phyloP scores from a whole-genome alignment of 179 eudicot species.

The Spinacia oleracea region DNA sequence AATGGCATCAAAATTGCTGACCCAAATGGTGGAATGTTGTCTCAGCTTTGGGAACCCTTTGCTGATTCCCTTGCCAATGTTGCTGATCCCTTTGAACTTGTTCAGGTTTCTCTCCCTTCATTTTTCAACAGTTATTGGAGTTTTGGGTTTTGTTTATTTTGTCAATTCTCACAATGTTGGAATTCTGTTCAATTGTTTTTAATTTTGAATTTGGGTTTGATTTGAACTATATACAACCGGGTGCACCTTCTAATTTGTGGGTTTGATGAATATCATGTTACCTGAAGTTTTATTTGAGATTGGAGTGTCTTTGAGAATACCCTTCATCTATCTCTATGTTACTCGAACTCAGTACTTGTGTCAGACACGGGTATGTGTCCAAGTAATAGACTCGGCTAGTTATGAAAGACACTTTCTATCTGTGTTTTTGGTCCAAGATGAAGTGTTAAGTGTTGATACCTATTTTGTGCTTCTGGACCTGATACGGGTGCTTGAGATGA shows the following conservation, averaged over 20 bases:
- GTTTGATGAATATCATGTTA: not conserved
- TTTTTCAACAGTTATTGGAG: not conserved
- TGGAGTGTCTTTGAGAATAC: not conserved
- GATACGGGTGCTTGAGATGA: no score
- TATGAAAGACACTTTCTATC: no score
- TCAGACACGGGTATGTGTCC: no score
- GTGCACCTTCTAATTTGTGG: no score
- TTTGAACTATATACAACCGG: no score
- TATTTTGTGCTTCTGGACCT: no score
- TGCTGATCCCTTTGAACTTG: slow-evolving; percentile 48
- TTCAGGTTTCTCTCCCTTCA: slow-evolving; percentile 44
- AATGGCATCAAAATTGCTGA: slow-evolving; percentile 94
- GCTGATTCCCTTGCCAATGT: slow-evolving; percentile 80
- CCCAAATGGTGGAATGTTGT: slow-evolving; percentile 80
- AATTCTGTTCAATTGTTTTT: not conserved
- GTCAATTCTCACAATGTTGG: not conserved
- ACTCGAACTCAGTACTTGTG: no score
- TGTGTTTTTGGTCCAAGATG: no score
- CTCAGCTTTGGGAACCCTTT: slow-evolving; percentile 89
- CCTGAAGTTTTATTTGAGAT: not conserved
- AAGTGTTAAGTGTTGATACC: no score
- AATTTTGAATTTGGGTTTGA: not conserved
- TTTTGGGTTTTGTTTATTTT: not conserved
- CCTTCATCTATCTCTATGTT: not conserved
- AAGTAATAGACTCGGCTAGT: no score